Evolutionary conservation across 805 yeast species (phyloP), one percentile per base, ranked within the genome.

Genomic region (Helenozyma rhizophorensis): DNA sequence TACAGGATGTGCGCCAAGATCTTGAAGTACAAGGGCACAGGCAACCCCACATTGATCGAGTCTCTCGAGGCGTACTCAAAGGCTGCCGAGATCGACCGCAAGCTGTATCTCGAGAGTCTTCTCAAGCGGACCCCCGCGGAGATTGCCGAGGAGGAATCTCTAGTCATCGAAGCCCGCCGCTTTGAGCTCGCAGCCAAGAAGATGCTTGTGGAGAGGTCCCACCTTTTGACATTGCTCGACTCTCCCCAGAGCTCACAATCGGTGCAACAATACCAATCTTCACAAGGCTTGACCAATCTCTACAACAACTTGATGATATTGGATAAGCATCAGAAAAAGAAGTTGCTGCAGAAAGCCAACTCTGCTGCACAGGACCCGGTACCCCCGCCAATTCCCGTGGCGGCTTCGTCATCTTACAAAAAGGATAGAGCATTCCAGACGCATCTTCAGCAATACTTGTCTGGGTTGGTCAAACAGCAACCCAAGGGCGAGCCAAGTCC

Each of bases 71-170:
- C 78, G 14, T 93, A 72, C 53, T 78, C 85, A 24, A 80, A 78
- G 46, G 70, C 72, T 6, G 78, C 76, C 43, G 98, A 93, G 55
- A 39, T 72, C 14, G 86, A 80, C 46, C 74, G 98, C 40, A 93
- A 93, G 48, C 74, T 74, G 32, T 90, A 90, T 52, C 60, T 93
- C 28, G 80, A 80, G 47, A 76, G 85, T 40, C 63, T 93, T 23
- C 67, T 90, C 26, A 78, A 78, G 23, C 68, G 99, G 45, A 78
- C 90, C 2, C 97, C 98, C 1, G 95, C 97, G 0, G 98, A 93
- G 54, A 85, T 93, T 27, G 97, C 97, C 0, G 98, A 93, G 62
- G 99, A 93, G 54, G 97, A 93, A 56, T 87, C 95, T 0, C 66
- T 93, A 30, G 85, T 93, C 9, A 80, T 90, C 19, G 98, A 93